Percentiles rank a stretch among this genome's conserved stretches.
These are phyloP conservation scores for Yamadazyma sp. DNA, from an alignment of 805 yeast species.

Conservation along the genomic window DNA sequence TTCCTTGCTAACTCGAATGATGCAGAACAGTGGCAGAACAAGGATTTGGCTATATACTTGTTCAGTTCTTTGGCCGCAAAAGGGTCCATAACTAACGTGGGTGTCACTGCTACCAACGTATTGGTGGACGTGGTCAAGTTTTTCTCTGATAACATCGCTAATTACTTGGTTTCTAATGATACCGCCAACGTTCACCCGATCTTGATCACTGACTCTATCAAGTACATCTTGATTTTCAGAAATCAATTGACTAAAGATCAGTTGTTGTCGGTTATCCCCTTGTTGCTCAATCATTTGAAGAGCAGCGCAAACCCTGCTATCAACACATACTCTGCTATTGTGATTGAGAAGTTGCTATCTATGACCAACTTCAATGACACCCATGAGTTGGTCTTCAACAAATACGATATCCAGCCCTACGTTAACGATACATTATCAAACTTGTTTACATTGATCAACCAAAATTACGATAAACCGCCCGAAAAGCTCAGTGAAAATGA, in stretches of 20 bases:
- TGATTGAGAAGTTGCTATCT: constrained; percentile 84
- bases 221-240: constrained; percentile 84
- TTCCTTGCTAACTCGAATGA: constrained; percentile 52
- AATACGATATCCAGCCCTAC: constrained; percentile 64
- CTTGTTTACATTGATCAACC: constrained; percentile 61
- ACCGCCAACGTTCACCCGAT: constrained; percentile 62
- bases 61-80: constrained; percentile 90
- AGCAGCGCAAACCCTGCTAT: constrained; percentile 70
- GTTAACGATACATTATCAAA: constrained; percentile 62
- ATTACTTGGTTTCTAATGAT: constrained; percentile 56
- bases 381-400: constrained; percentile 62
- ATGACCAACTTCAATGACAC: constrained; percentile 59
- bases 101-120: constrained; percentile 83
- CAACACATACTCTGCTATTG: constrained; percentile 89
- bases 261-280: constrained; percentile 73
- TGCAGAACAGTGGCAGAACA: constrained; percentile 67
- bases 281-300: constrained; percentile 65
- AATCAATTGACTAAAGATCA: constrained; percentile 90
- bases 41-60: constrained; percentile 82
- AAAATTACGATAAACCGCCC: constrained; percentile 50
- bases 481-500: constrained; percentile 95
- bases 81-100: constrained; percentile 82
- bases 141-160: constrained; percentile 77
- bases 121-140: constrained; percentile 84
- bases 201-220: constrained; percentile 87